Percentiles rank a stretch among this genome's conserved stretches.
These are phyloP conservation scores for Candida ovalis DNA, from an alignment of 805 yeast genomes.

Conservation along the genomic window DNA sequence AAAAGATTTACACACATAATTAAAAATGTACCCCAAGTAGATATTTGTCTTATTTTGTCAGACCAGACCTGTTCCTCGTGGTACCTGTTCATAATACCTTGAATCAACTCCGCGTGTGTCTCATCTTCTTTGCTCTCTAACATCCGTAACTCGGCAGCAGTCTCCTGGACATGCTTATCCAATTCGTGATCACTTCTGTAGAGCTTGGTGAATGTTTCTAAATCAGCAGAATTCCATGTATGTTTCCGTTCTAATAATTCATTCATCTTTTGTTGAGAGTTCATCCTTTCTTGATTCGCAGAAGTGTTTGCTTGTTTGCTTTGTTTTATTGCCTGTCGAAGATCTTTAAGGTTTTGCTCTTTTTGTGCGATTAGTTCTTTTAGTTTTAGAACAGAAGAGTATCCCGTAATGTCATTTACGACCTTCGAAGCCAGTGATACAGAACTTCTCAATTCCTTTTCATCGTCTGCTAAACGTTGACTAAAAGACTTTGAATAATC, in stretches of 20 bases:
- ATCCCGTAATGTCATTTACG: constrained; percentile 89
- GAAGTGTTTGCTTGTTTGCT: constrained; percentile 51
- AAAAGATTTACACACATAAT: constrained; percentile 83
- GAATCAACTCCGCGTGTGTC: constrained; percentile 62
- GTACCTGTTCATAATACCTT: constrained; percentile 79
- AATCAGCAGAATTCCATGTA: constrained; percentile 73
- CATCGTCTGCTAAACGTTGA: constrained; percentile 43
- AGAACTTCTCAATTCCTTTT: constrained; percentile 54
- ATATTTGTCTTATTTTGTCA: constrained; percentile 87
- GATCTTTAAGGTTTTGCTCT: constrained; percentile 48
- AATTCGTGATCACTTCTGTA: constrained; percentile 79
- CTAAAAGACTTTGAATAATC: constrained; percentile 37
- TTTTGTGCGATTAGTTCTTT: constrained; percentile 53
- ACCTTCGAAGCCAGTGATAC: constrained; percentile 60
- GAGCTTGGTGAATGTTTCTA: constrained; percentile 78
- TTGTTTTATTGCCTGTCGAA: constrained; percentile 44
- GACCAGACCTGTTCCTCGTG: constrained; percentile 99
- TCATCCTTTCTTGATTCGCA: constrained; percentile 61
- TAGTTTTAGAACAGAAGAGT: constrained; percentile 70
- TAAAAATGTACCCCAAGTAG: constrained; percentile 95
- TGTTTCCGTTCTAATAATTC: constrained; percentile 83
- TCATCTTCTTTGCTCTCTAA: constrained; percentile 66
- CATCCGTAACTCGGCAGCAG: constrained; percentile 44
- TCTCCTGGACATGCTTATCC: constrained; percentile 52
- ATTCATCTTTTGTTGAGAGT: constrained; percentile 80